These are phyloP conservation scores for Rutstroemia sp. DNA, from an alignment of 2,329 filamentous ascomycete genomes.

Conservation along the genomic window DNA sequence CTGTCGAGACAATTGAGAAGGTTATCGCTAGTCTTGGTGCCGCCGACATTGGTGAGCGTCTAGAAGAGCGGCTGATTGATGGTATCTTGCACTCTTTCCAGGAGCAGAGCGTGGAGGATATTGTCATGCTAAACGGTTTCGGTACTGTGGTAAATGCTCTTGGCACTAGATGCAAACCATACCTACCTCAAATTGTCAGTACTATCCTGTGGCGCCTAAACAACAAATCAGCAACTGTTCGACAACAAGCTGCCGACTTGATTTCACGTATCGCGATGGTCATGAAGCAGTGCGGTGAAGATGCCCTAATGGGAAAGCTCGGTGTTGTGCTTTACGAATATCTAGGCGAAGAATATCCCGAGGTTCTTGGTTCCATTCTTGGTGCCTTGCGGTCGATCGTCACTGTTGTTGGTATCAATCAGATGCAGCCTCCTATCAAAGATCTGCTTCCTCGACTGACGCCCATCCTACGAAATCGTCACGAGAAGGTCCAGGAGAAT, in stretches of 20 bases:
- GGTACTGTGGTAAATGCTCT: slow-evolving; percentile 95
- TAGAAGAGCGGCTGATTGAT: slow-evolving; percentile 91
- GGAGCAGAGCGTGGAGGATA: slow-evolving; percentile 93
- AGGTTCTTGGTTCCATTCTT: slow-evolving; percentile 93
- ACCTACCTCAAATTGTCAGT: slow-evolving; percentile 92
- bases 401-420: slow-evolving; percentile 92
- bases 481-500: slow-evolving; percentile 99
- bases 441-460: slow-evolving; percentile 91
- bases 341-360: slow-evolving; percentile 95
- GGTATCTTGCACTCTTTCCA: slow-evolving; percentile 96
- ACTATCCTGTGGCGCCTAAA: slow-evolving; percentile 95
- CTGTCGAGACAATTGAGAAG: slow-evolving; percentile 95
- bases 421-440: slow-evolving; percentile 97
- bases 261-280: slow-evolving; percentile 97
- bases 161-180: slow-evolving; percentile 88
- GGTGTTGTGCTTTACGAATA: slow-evolving; percentile 96
- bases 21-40: slow-evolving; percentile 88
- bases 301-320: slow-evolving; percentile 90
- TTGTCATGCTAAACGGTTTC: slow-evolving; percentile 95
- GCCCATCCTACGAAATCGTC: slow-evolving; percentile 94
- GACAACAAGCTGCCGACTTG: slow-evolving; percentile 92
- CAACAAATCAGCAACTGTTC: slow-evolving; percentile 95
- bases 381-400: slow-evolving; percentile 94
- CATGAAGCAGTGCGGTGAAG: slow-evolving; percentile 97
- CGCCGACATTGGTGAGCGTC: slow-evolving; percentile 83